Conservation (phyloP, 257 asterid species). For the Linaria vulgaris region DNA sequence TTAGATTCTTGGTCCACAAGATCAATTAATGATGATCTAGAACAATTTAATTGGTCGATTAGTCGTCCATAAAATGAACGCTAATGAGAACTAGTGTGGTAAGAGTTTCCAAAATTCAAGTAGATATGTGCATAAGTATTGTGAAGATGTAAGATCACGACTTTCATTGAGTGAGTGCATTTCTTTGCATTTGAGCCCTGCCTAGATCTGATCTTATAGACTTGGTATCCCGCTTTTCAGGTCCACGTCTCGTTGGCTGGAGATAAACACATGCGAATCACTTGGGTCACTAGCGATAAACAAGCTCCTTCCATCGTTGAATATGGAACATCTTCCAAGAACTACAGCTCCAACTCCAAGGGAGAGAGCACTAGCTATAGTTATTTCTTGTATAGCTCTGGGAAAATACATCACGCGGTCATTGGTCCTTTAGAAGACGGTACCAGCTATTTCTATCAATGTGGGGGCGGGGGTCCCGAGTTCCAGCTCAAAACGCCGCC, state of each 20-base stretch:
- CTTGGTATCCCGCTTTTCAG: conserved; percentile 34
- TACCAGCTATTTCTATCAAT: conserved; percentile 67
- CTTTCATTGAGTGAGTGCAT: neutral
- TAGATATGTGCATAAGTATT: too few relatives aligned
- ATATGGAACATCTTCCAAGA: conserved; percentile 67
- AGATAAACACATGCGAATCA: conserved; percentile 58
- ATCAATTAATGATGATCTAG: neutral
- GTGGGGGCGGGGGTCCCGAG: conserved; percentile 82
- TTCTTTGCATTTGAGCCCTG: neutral
- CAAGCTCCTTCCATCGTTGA: conserved; percentile 64
- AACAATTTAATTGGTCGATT: too few relatives aligned
- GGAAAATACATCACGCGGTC: conserved; percentile 76
- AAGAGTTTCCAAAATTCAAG: too few relatives aligned
- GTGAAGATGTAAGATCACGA: neutral
- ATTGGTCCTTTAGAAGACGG: conserved; percentile 72
- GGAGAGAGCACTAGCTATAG: conserved; percentile 70
- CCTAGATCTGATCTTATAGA: neutral
- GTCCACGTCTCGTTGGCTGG: conserved; percentile 97
- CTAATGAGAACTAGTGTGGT: too few relatives aligned
- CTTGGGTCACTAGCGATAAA: conserved; percentile 65
- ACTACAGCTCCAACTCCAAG: conserved; percentile 45
- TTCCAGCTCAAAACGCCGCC: conserved; percentile 89
- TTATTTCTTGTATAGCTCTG: conserved; percentile 67
- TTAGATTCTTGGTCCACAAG: neutral
- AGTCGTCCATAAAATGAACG: too few relatives aligned